Percentiles rank a stretch among this genome's conserved stretches.
Evolutionary conservation across 495 filamentous ascomycete species (phyloP).

Genomic region (Arthonia radiata): DNA sequence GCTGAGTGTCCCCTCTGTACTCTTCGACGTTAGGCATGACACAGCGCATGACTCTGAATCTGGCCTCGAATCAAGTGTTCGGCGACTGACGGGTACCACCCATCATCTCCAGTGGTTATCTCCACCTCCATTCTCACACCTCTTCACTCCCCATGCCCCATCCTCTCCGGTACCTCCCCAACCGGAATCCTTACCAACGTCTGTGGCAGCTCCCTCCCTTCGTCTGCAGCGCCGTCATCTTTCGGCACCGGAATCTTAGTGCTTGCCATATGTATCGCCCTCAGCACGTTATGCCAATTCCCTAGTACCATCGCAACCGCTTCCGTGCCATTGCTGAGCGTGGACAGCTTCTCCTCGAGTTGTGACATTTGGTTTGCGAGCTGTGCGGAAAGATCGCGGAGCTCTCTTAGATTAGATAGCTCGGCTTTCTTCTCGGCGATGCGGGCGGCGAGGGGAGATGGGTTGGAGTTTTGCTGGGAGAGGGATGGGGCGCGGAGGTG

Average conservation of each 20-base stretch:
- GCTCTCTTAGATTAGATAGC: slow-evolving; percentile 63
- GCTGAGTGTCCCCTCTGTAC: too few relatives aligned
- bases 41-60: too few relatives aligned
- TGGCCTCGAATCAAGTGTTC: too few relatives aligned
- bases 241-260: slow-evolving; percentile 28
- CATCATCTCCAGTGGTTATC: too few relatives aligned
- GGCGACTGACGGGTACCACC: too few relatives aligned
- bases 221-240: slow-evolving; percentile 20
- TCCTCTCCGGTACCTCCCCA: too few relatives aligned
- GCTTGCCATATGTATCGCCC: slow-evolving; percentile 86
- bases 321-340: too few relatives aligned
- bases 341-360: slow-evolving; percentile 29
- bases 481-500: slow-evolving; percentile 37
- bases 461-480: slow-evolving; percentile 21
- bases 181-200: slow-evolving; percentile 62
- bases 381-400: slow-evolving; percentile 69
- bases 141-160: too few relatives aligned
- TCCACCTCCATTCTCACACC: too few relatives aligned
- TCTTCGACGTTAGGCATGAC: too few relatives aligned
- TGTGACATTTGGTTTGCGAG: slow-evolving; percentile 79
- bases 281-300: slow-evolving; percentile 90
- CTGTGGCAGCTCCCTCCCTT: slow-evolving; percentile 35
- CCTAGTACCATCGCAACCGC: slow-evolving; percentile 77
- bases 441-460: slow-evolving; percentile 56
- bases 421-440: slow-evolving; percentile 88